These are phyloP conservation scores for Aspergillus novoparasiticus DNA, from an alignment of 2,329 filamentous ascomycete genomes.

Conservation along the genomic window DNA sequence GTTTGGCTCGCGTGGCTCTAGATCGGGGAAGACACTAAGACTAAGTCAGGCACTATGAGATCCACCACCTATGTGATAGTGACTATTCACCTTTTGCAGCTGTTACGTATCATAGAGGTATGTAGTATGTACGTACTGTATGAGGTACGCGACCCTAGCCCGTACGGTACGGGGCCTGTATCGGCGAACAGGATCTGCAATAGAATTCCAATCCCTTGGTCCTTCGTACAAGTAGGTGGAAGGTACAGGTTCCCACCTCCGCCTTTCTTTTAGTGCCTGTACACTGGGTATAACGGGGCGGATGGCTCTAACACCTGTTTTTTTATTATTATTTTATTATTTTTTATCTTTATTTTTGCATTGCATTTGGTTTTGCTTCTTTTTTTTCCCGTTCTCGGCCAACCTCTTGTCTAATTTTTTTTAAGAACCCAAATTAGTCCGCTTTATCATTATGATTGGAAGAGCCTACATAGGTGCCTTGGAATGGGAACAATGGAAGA, in stretches of 20 bases:
- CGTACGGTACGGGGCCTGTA: background rate
- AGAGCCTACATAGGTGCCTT: background rate
- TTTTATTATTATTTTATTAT: background rate
- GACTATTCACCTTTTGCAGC: constrained; percentile 17
- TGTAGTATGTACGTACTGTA: background rate
- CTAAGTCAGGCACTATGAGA: constrained; percentile 24
- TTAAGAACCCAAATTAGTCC: background rate
- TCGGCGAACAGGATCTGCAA: background rate
- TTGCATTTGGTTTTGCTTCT: background rate
- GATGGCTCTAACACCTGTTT: background rate
- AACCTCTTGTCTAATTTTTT: background rate
- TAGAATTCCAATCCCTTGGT: constrained; percentile 16
- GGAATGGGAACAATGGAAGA: background rate
- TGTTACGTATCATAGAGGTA: background rate
- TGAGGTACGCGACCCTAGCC: background rate
- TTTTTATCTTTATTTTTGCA: background rate
- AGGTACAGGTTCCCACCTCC: constrained; percentile 9
- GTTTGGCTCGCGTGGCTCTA: constrained; percentile 27
- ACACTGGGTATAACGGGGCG: background rate
- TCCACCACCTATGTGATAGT: constrained; percentile 17
- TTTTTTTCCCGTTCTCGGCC: background rate
- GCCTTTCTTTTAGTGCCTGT: constrained; percentile 14
- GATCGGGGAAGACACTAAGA: constrained; percentile 23
- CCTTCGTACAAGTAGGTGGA: background rate
- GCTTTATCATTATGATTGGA: background rate